phyloP scores from a whole-genome alignment of 371 early-diverging fungal genomes.

The Conidiobolus incongruus region DNA sequence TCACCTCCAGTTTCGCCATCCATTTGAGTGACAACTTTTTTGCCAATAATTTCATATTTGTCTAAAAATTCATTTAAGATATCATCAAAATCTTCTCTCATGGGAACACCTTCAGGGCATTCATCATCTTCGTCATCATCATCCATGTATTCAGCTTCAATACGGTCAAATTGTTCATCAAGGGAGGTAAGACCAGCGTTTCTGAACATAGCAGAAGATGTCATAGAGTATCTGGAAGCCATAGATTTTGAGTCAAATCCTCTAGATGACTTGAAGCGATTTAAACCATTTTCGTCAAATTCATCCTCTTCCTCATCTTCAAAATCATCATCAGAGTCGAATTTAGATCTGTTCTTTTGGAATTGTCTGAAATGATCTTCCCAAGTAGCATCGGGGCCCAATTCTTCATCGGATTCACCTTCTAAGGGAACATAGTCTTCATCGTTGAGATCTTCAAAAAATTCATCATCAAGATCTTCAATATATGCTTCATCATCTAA shows the following conservation, averaged over 20 bases:
- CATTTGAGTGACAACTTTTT: conserved; percentile 31
- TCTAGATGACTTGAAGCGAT: conserved; percentile 4
- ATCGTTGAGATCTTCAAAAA: conserved; percentile 35
- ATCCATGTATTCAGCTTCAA: conserved; percentile 48
- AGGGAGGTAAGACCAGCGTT: conserved; percentile 63
- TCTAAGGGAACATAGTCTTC: conserved; percentile 17
- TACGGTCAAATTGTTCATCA: conserved; percentile 81
- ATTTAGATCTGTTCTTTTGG: conserved; percentile 8
- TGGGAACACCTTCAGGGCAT: conserved; percentile 14
- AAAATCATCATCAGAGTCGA: conserved; percentile 12
- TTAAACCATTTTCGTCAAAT: conserved; percentile 6
- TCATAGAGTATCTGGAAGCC: conserved; percentile 50
- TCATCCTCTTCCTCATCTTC: conserved; percentile 15
- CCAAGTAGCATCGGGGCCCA: conserved; percentile 27
- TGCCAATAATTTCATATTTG: conserved; percentile 57
- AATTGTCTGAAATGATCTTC: conserved; percentile 46
- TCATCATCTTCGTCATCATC: conserved; percentile 21
- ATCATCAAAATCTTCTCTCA: conserved; percentile 35
- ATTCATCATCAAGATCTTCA: conserved; percentile 50
- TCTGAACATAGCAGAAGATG: conserved; percentile 81
- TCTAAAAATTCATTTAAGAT: conserved; percentile 79
- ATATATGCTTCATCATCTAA: conserved; percentile 74
- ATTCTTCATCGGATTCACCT: conserved; percentile 18
- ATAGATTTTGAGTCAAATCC: background rate
- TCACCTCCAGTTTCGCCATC: conserved; percentile 35